Base-by-base conservation (phyloP, 805 yeast genomes). In the Saccharomyces mikatae region DNA sequence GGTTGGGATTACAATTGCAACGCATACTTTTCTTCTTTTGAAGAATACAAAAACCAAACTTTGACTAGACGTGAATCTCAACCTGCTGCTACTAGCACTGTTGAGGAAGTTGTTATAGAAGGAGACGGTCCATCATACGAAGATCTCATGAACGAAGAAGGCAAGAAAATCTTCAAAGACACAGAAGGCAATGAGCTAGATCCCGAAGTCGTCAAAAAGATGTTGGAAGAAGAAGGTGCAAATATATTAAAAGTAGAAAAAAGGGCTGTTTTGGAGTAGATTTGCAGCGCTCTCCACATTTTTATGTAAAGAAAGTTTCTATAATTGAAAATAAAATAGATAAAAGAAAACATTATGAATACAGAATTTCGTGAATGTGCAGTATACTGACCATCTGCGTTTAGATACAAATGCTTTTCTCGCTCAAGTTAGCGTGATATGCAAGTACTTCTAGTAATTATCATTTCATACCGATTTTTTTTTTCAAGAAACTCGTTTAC, bases 1-100 rank as follows among this genome's bases (percentile, higher is more conserved):
- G 76, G 80, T 44, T 94, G 98, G 99, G 99, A 94, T 76, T 94
- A 83, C 67, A 86, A 85, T 65, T 94, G 99, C 74, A 75, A 73
- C 57, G 62, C 76, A 13, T 89, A 80, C 66, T 63, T 70, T 41
- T 71, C 66, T 46, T 57, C 63, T 2, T 61, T 58, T 47, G 69
- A 62, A n/a, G 69, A 63, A 6, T 66, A 70, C 52, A 47, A 56
- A 22, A 58, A 62, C 36, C 28, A 54, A 24, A 53, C 57, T 2
- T 28, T 52, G 48, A n/a, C 52, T 27, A 53, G 48, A 17, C 32
- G 51, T 8, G 53, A 51, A 29, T 46, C 52, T 10, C 52, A 47
- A 51, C 57, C 60, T 48, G 54, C 55, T 24, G 57, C 46, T 11
- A 50, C 56, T 17, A 36, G 44, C 17, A 36, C 44, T 6, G 24